Evolutionary conservation across 139 green algal species (phyloP).

Genomic region (Spirogloea muscicola): DNA sequence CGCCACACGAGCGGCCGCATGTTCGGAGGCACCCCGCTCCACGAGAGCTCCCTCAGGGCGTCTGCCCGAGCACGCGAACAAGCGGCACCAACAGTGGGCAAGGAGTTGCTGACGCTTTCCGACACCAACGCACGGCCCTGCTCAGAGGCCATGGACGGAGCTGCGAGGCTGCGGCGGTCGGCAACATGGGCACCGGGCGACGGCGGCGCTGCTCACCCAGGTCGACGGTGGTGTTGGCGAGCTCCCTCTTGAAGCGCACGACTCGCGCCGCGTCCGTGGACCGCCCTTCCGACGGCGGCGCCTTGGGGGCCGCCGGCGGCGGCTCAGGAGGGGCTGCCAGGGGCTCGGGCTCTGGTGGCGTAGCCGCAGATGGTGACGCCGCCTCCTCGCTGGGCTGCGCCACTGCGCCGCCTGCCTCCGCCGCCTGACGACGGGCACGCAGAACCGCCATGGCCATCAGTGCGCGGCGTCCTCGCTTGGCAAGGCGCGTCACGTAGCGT

Average conservation of each 20-base stretch:
- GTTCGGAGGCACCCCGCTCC: constrained; percentile 75
- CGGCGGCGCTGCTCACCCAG: no score
- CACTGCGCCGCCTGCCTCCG: not conserved
- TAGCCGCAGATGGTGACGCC: not conserved
- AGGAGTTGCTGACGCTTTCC: not conserved
- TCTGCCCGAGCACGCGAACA: no score
- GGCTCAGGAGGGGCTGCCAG: no score
- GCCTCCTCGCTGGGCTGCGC: not conserved
- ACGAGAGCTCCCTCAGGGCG: constrained; percentile 76
- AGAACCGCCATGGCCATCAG: no score
- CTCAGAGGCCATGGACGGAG: not conserved
- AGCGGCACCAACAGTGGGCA: not conserved
- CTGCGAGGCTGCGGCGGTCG: no score
- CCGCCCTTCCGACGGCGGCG: constrained; percentile 3
- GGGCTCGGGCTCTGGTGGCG: not conserved
- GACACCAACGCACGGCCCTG: not conserved
- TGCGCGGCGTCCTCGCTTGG: no score
- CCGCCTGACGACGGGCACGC: no score
- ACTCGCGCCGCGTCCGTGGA: constrained; percentile 28
- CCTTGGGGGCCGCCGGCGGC: no score
- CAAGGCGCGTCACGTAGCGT: no score
- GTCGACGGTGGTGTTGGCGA: constrained; percentile 16
- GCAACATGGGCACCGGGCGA: no score
- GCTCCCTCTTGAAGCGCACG: constrained; percentile 34
- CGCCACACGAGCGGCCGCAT: constrained; percentile 79